Evolutionary conservation across 805 yeast species (phyloP).

Genomic region (Kuraishia borneana): DNA sequence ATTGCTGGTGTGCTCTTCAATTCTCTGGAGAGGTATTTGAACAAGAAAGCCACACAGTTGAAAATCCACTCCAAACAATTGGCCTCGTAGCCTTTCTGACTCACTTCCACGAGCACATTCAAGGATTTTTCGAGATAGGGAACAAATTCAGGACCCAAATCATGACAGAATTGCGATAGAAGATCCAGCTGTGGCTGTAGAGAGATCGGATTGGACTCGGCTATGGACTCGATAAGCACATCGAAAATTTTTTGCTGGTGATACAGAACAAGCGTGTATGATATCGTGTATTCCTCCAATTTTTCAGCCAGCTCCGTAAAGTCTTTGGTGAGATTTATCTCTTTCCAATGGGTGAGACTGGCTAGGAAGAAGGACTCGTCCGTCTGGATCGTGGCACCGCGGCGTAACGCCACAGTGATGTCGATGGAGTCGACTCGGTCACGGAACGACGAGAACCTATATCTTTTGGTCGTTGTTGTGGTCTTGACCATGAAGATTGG

Average conservation of each 20-base stretch:
- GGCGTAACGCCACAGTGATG: constrained; percentile 48
- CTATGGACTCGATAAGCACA: constrained; percentile 27
- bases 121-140: constrained; percentile 46
- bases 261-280: constrained; percentile 72
- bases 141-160: constrained; percentile 84
- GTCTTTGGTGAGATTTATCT: constrained; percentile 64
- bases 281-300: constrained; percentile 43
- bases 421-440: constrained; percentile 76
- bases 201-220: constrained; percentile 53
- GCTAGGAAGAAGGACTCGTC: constrained; percentile 72
- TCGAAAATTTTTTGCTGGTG: constrained; percentile 53
- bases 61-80: constrained; percentile 73
- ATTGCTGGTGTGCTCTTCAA: constrained; percentile 54
- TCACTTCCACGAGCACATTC: constrained; percentile 34
- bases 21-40: constrained; percentile 70
- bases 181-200: constrained; percentile 75
- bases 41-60: constrained; percentile 75
- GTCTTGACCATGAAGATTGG: constrained; percentile 27
- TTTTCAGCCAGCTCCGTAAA: constrained; percentile 54
- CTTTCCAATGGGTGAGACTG: constrained; percentile 79
- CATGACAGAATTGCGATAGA: constrained; percentile 79
- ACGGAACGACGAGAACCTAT: constrained; percentile 64
- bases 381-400: constrained; percentile 34
- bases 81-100: constrained; percentile 38
- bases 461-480: constrained; percentile 45